phyloP scores from a whole-genome alignment of 78 protist genomes.

The Planoprotostelium fungivorum region DNA sequence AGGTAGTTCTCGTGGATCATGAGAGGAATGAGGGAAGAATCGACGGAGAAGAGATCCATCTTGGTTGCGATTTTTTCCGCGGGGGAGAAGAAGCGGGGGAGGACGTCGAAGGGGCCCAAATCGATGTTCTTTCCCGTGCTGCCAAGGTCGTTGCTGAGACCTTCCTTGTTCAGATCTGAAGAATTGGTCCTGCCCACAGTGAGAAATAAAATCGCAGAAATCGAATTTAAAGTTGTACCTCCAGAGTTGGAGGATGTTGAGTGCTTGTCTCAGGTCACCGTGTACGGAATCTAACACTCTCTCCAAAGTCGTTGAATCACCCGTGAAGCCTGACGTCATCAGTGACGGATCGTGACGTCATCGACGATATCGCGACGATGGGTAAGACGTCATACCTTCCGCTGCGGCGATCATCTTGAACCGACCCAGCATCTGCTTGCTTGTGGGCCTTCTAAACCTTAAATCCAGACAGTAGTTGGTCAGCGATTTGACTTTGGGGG shows the following conservation, averaged over 20 bases:
- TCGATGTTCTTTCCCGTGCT: constrained; percentile 40
- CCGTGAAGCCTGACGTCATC: not conserved
- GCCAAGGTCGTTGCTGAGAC: not conserved
- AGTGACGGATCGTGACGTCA: not conserved
- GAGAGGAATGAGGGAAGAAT: constrained; percentile 51
- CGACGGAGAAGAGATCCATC: constrained; percentile 40
- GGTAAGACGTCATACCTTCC: constrained; percentile 7
- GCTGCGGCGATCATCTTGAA: constrained; percentile 31
- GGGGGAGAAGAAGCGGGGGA: not conserved
- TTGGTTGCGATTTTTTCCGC: not conserved
- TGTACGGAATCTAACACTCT: not conserved
- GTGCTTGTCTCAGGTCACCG: not conserved
- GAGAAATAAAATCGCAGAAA: not conserved
- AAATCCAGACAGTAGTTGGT: constrained; percentile 74
- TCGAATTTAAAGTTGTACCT: not conserved
- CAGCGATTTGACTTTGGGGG: constrained; percentile 69
- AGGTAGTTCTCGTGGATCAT: constrained; percentile 26
- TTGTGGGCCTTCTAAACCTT: constrained; percentile 47
- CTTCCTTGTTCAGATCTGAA: not conserved
- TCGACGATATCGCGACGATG: not conserved
- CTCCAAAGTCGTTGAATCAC: not conserved
- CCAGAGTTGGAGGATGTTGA: not conserved
- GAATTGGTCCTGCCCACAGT: no score
- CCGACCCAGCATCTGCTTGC: not conserved
- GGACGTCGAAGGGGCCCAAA: constrained; percentile 22